Conservation (phyloP, 2,329 filamentous ascomycete species). For the Pleurostoma richardsiae region DNA sequence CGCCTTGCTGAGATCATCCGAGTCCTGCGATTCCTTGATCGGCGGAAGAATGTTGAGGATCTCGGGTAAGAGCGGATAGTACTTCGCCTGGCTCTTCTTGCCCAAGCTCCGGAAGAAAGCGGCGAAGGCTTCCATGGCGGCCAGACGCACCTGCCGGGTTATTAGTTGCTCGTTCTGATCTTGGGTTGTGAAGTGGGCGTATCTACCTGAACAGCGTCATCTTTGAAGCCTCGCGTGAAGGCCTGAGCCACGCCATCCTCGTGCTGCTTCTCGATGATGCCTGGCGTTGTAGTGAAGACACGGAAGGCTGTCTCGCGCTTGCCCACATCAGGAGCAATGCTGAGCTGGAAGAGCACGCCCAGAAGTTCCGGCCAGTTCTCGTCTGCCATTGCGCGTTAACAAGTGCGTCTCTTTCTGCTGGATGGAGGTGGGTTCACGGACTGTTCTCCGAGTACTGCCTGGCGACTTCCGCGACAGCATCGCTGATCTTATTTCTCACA, state of each 20-base stretch:
- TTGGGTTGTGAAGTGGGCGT: not conserved
- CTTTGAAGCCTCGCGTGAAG: constrained; percentile 88
- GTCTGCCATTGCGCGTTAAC: constrained; percentile 40
- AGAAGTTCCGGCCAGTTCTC: constrained; percentile 89
- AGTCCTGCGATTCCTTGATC: constrained; percentile 86
- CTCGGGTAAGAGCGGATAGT: constrained; percentile 80
- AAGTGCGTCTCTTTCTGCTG: not conserved
- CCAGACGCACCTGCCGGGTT: constrained; percentile 67
- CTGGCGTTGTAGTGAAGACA: constrained; percentile 91
- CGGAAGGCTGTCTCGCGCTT: constrained; percentile 91
- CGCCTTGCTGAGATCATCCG: constrained; percentile 84
- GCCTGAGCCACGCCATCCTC: constrained; percentile 84
- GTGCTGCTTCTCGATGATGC: constrained; percentile 93
- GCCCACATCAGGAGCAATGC: constrained; percentile 75
- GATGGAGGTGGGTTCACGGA: constrained; percentile 38
- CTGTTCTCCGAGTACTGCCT: constrained; percentile 91
- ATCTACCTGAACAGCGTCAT: constrained; percentile 72
- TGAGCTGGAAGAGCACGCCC: constrained; percentile 79
- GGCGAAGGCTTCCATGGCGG: constrained; percentile 94
- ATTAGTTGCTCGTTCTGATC: constrained; percentile 3
- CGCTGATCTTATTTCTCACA: constrained; percentile 91
- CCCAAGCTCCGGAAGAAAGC: constrained; percentile 88
- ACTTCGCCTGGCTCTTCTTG: constrained; percentile 86
- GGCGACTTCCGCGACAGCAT: constrained; percentile 94
- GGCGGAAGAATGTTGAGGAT: constrained; percentile 92